Base-by-base conservation (phyloP, 192 early-diverging fungal species). In the Helicostylum pulchrum region DNA sequence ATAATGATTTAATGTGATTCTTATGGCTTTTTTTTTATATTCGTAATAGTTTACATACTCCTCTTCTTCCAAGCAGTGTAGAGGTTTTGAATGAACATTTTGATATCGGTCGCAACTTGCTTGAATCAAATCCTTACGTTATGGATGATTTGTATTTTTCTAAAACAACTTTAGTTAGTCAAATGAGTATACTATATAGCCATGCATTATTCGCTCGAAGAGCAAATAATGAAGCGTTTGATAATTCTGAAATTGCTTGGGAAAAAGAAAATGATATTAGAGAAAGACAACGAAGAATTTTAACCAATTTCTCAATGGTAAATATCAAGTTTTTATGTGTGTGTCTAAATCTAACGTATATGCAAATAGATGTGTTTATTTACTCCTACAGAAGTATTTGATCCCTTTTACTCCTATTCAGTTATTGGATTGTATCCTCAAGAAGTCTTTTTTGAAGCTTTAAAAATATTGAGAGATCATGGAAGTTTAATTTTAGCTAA, bases 351-450 rank as follows among this genome's bases (percentile, higher is more conserved):
- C 10, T 48, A 31, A 7, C 14, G 8, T 47, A 26, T 17, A 17
- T 59, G 7, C 1, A 47, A 21, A 30, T 61, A 61, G 59, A 61
- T 61, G 59, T 31, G 20, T 46, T 43, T 61, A 30, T 31, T 61
- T 21, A 47, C 59, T 7, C 43, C 59, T 6, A 23, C 43, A 31
- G 44, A 61, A 26, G n/a, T 2, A 30, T 61, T 45, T 61, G 59
- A 61, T 15, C 59, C 59, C n/a, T 61, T n/a, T 32, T 8, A 30
- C 2, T 19, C 59, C 6, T 61, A 48, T 61, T 30, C 12, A 4
- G 10, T 47, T 26, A 19, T 61, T 11, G 8, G 15, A 46, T 15
- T 2, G 17, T 61, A 45, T 14, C 12, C 43, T 47, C 14, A 26
- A 15, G 21, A 48, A 0, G 9, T 6, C 36, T 39, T 39, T 10